Evolutionary conservation across 306 rosid species (phyloP).

Genomic region (Arachis hypogaea): DNA sequence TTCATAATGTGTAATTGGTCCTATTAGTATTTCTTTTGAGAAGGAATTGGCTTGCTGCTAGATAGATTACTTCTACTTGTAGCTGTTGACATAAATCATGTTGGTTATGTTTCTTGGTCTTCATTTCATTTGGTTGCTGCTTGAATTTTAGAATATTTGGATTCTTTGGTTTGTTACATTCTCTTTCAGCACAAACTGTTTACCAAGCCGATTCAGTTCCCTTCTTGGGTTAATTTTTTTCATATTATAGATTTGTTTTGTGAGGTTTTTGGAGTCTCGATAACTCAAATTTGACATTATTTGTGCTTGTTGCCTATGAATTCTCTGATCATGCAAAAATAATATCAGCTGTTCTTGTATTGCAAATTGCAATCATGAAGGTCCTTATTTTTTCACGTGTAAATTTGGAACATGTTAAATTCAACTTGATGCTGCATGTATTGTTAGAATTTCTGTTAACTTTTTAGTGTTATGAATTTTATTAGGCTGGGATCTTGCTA

Average conservation of each 20-base stretch:
- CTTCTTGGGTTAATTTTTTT: slow-evolving; percentile 6
- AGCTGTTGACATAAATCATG: not conserved
- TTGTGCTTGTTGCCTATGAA: slow-evolving; percentile 12
- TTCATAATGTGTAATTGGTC: not conserved
- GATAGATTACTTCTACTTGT: slow-evolving; percentile 3
- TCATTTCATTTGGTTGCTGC: not conserved
- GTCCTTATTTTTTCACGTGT: too few relatives aligned
- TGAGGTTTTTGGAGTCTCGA: slow-evolving; percentile 9
- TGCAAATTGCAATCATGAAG: not conserved
- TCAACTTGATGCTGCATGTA: not conserved
- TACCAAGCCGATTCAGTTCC: not conserved
- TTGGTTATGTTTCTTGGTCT: not conserved
- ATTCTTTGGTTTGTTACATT: slow-evolving; percentile 7
- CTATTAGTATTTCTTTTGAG: not conserved
- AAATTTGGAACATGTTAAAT: not conserved
- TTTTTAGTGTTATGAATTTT: not conserved
- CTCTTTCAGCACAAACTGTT: not conserved
- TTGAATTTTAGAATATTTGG: not conserved
- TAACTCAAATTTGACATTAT: not conserved
- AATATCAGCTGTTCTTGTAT: not conserved
- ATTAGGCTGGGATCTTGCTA: not conserved
- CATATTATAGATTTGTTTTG: not conserved
- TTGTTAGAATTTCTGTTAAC: not conserved
- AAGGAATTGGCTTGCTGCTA: not conserved
- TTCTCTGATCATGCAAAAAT: not conserved